Evolutionary conservation across 2,329 filamentous ascomycete species (phyloP), one percentile per base, ranked within the genome.

Genomic region (Hypoxylon sp.): DNA sequence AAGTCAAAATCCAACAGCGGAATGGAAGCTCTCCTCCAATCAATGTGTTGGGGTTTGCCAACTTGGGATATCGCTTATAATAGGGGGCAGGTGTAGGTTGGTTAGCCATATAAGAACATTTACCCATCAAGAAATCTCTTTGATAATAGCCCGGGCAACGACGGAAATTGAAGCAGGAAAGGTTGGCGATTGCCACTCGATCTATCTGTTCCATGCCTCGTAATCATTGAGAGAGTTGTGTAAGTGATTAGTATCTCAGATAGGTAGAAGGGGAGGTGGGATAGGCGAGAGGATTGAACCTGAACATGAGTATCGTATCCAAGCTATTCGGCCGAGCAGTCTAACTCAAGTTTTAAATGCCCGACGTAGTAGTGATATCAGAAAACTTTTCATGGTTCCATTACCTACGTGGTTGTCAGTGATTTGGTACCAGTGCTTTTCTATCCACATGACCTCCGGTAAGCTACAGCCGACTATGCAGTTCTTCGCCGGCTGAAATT

Each of bases 341-440:
- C 54, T 50, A 55, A 55, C 50, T 61, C 51, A 30, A 31, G 30
- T 46, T 58, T 57, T 17, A 51, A 69, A 63, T 27, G 17, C 44
- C 65, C 65, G 40, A 71, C 40, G 65, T 71, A 66, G 59, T 22
- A 71, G 60, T 64, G 27, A 22, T 59, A 61, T 67, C 35, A 25
- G n/a, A 65, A 64, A 48, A 56, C 30, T 59, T 58, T 40, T 65
- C 27, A 31, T 64, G 50, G 37, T 53, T 46, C 54, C 46, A 25
- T 64, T 48, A 54, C 48, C 58, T 66, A 71, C 65, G 68, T 71
- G 68, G 68, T 66, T 63, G 42, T 44, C 51, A 55, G 25, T 68
- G 68, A 68, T 71, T 71, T 64, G 68, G 55, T 64, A 68, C 59
- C 65, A 61, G 60, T 25, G 11, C 55, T 62, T 51, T 22, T 37